Conservation (phyloP, 352 stramenopile species). For the Blastocystis sp. region DNA sequence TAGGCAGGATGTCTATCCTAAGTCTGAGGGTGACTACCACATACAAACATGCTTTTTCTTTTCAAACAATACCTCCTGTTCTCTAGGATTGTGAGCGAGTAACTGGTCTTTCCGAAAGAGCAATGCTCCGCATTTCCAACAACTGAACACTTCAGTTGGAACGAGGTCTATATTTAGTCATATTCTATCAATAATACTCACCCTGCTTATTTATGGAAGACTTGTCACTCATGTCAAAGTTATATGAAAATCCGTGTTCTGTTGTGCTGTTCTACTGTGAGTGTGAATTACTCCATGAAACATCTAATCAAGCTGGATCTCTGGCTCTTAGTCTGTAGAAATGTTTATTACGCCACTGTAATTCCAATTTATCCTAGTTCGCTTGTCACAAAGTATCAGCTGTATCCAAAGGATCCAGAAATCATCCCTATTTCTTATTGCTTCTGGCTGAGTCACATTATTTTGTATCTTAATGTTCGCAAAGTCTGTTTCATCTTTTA, state of each 20-base stretch:
- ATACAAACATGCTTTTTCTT: conserved; percentile 1
- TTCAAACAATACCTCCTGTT: conserved; percentile 36
- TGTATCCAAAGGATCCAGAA: not conserved
- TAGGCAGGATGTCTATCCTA: conserved; percentile 48
- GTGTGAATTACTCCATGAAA: no score
- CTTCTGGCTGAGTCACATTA: not conserved
- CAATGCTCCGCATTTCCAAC: conserved; percentile 31
- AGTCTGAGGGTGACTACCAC: not conserved
- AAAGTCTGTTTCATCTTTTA: not conserved
- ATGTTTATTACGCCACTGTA: not conserved
- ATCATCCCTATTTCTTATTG: not conserved
- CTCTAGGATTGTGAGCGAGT: not conserved
- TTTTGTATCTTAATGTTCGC: not conserved
- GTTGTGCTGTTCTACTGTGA: not conserved
- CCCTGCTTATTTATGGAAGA: not conserved
- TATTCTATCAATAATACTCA: not conserved
- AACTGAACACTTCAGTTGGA: conserved; percentile 47
- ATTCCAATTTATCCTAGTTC: not conserved
- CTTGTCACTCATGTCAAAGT: not conserved
- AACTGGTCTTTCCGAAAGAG: conserved; percentile 42
- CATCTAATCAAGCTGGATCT: no score
- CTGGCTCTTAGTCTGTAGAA: no score
- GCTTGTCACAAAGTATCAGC: not conserved
- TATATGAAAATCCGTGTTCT: not conserved
- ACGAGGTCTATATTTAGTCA: conserved; percentile 23